Conservation (phyloP, 179 eudicot genomes). For the Beta macrorhiza region DNA sequence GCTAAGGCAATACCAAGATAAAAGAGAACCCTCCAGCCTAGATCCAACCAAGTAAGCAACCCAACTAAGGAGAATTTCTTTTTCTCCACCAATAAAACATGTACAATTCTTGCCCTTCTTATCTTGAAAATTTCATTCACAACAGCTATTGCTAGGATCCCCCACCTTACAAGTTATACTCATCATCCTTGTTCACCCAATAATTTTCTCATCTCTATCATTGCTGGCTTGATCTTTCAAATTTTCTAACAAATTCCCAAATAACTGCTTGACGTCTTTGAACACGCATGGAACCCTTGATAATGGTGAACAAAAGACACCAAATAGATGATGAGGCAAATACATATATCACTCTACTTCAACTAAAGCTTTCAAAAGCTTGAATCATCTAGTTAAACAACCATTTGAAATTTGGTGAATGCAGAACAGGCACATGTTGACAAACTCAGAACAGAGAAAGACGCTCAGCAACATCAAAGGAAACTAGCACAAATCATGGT, state of each 20-base stretch:
- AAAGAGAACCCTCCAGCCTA: too few relatives aligned
- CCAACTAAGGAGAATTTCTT: neutral
- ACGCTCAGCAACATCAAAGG: neutral
- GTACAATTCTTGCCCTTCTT: neutral
- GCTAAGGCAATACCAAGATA: too few relatives aligned
- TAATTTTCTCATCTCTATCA: neutral
- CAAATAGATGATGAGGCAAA: neutral
- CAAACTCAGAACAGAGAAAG: neutral
- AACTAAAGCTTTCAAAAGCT: neutral
- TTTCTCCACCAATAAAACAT: neutral
- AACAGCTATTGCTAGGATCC: neutral
- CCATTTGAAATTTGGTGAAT: neutral
- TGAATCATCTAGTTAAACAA: neutral
- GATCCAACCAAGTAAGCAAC: neutral
- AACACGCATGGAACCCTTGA: too few relatives aligned
- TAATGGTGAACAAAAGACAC: neutral
- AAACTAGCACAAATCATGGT: conserved; percentile 4
- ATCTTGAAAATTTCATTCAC: neutral
- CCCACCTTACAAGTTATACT: neutral
- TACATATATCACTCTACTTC: neutral
- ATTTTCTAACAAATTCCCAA: neutral
- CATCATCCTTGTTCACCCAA: neutral
- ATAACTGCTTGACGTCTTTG: too few relatives aligned
- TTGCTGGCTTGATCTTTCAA: neutral
- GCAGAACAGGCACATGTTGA: neutral